These are phyloP conservation scores for Epipyxis sp. DNA, from an alignment of 108 stramenopile genomes.

Conservation along the genomic window DNA sequence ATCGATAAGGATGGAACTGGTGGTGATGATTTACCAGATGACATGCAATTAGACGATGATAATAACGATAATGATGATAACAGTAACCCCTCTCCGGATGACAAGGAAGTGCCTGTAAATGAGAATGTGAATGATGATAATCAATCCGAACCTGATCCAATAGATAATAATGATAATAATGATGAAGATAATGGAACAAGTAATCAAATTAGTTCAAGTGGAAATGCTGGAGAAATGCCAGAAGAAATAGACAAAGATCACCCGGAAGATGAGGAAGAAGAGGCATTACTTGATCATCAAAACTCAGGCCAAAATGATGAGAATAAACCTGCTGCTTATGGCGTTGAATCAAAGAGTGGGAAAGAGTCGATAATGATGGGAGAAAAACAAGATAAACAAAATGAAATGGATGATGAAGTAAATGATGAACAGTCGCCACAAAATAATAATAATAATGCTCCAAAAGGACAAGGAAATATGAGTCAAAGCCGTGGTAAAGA, in stretches of 20 bases:
- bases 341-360: too few species aligned
- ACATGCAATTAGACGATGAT: conserved; percentile 28
- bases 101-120: conserved; percentile 63
- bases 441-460: conserved; percentile 29
- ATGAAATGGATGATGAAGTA: conserved; percentile 41
- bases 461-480: conserved; percentile 44
- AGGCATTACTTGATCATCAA: too few species aligned
- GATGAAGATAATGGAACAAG: conserved; percentile 41
- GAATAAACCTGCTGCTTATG: conserved; percentile 29
- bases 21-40: conserved; percentile 23
- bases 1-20: not conserved
- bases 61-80: not conserved
- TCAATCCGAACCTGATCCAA: conserved; percentile 19
- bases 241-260: conserved; percentile 9
- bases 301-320: too few species aligned
- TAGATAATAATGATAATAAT: conserved; percentile 33
- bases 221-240: not conserved
- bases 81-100: not conserved
- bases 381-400: conserved; percentile 47
- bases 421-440: conserved; percentile 44
- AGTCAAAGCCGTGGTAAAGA: conserved; percentile 53
- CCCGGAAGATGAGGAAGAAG: conserved; percentile 56
- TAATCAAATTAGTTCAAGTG: not conserved
- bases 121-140: conserved; percentile 18
- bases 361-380: conserved; percentile 19